phyloP scores from a whole-genome alignment of 148 eudicot genomes.

The Fallopia convolvulus region DNA sequence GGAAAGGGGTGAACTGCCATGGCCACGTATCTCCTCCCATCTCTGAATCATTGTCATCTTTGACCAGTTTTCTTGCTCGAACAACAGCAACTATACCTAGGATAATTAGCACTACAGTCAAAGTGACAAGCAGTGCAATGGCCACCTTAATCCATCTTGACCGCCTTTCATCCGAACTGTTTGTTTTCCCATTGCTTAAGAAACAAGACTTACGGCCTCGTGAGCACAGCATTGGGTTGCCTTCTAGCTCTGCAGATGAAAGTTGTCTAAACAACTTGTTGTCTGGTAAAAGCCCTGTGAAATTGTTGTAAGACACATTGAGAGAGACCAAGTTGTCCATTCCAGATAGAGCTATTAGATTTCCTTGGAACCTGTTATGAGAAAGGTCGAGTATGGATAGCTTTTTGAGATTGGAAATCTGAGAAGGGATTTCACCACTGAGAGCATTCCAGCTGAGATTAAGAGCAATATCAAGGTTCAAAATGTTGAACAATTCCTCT shows the following conservation, averaged over 20 bases:
- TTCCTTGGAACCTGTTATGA: slow-evolving; percentile 57
- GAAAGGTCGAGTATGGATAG: slow-evolving; percentile 71
- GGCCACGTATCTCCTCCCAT: slow-evolving; percentile 44
- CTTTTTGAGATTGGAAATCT: slow-evolving; percentile 59
- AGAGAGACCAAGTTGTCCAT: slow-evolving; percentile 69
- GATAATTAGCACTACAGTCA: slow-evolving; percentile 40
- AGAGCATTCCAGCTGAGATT: slow-evolving; percentile 70
- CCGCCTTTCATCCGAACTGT: slow-evolving; percentile 16
- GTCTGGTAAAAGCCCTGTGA: slow-evolving; percentile 69
- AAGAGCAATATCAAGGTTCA: slow-evolving; percentile 61
- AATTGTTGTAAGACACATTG: slow-evolving; percentile 72
- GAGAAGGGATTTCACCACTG: slow-evolving; percentile 50
- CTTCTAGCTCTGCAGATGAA: slow-evolving; percentile 49
- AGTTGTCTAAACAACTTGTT: slow-evolving; percentile 72
- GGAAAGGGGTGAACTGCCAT: slow-evolving; percentile 84
- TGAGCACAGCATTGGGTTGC: slow-evolving; percentile 59
- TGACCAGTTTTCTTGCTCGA: slow-evolving; percentile 30
- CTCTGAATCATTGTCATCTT: slow-evolving; percentile 52
- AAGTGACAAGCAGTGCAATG: slow-evolving; percentile 36
- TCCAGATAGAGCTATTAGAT: slow-evolving; percentile 48
- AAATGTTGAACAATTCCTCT: slow-evolving; percentile 40
- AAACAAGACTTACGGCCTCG: slow-evolving; percentile 51
- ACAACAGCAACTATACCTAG: slow-evolving; percentile 45
- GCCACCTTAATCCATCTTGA: slow-evolving; percentile 41
- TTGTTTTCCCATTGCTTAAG: slow-evolving; percentile 16